Conservation (phyloP, 306 rosid genomes). For the Pterocarpus macrocarpus region DNA sequence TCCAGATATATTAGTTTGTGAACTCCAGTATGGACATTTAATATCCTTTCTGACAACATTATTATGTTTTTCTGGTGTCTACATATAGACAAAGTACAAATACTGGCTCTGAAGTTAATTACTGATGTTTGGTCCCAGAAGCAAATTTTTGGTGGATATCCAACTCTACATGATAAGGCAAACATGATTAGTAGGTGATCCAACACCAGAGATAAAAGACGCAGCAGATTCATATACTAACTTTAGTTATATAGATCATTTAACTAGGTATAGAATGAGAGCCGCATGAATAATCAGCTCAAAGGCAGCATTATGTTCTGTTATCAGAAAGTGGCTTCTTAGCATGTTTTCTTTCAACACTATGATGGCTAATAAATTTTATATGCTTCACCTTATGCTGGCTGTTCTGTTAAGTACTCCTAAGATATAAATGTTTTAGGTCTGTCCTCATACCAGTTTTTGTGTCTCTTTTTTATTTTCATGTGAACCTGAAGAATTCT, state of each 20-base stretch:
- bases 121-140: background rate
- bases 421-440: conserved; percentile 6
- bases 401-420: conserved; percentile 15
- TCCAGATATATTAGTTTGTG: too few species aligned
- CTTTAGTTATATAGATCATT: too few species aligned
- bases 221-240: too few species aligned
- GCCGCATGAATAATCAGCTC: background rate
- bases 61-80: background rate
- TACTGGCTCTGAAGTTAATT: background rate
- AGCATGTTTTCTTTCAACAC: background rate
- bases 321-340: conserved; percentile 1
- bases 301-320: background rate
- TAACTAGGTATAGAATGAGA: too few species aligned
- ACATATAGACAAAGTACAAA: background rate
- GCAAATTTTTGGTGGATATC: background rate
- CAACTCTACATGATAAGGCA: background rate
- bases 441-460: background rate
- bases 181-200: background rate
- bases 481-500: conserved; percentile 1
- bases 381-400: conserved; percentile 16
- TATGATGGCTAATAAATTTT: background rate
- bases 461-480: conserved; percentile 15
- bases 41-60: background rate
- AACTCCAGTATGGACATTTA: too few species aligned
- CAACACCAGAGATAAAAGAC: too few species aligned